phyloP scores from a whole-genome alignment of 106 monocot species.

The Dioscorea dumetorum region DNA sequence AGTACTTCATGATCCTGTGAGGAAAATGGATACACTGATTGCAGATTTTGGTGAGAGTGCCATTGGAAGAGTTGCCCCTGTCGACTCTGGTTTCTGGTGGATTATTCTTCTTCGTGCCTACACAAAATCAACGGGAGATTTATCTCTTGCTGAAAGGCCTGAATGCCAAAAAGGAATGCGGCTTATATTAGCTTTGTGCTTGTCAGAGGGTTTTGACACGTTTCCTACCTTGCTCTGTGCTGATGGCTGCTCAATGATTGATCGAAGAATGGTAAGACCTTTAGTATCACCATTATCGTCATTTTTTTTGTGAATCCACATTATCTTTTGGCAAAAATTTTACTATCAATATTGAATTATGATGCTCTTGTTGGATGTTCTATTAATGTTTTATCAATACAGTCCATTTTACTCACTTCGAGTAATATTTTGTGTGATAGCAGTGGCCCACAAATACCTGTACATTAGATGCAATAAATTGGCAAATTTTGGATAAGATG shows the following conservation, averaged over 20 bases:
- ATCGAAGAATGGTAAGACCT: constrained; percentile 47
- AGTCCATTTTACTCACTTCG: too few species aligned
- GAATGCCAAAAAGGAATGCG: constrained; percentile 48
- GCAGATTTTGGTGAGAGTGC: constrained; percentile 63
- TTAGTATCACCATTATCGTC: neutral
- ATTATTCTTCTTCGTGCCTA: constrained; percentile 47
- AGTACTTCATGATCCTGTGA: constrained; percentile 33
- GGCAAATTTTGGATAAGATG: too few species aligned
- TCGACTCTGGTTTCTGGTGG: constrained; percentile 59
- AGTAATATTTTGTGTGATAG: too few species aligned
- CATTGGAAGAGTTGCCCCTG: constrained; percentile 50
- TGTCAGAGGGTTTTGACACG: constrained; percentile 49
- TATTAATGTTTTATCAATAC: too few species aligned
- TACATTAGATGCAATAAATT: too few species aligned
- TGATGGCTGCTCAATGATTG: constrained; percentile 56
- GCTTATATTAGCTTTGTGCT: constrained; percentile 42
- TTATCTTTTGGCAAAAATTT: too few species aligned
- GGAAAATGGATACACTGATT: constrained; percentile 29
- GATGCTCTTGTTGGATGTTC: too few species aligned
- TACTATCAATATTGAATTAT: too few species aligned
- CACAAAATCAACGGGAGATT: constrained; percentile 44
- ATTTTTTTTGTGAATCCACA: neutral
- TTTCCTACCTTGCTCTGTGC: constrained; percentile 49
- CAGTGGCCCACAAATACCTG: too few species aligned
- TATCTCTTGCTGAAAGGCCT: constrained; percentile 37